These are phyloP conservation scores for Carallia brachiata DNA, from an alignment of 345 rosid species.

Conservation along the genomic window DNA sequence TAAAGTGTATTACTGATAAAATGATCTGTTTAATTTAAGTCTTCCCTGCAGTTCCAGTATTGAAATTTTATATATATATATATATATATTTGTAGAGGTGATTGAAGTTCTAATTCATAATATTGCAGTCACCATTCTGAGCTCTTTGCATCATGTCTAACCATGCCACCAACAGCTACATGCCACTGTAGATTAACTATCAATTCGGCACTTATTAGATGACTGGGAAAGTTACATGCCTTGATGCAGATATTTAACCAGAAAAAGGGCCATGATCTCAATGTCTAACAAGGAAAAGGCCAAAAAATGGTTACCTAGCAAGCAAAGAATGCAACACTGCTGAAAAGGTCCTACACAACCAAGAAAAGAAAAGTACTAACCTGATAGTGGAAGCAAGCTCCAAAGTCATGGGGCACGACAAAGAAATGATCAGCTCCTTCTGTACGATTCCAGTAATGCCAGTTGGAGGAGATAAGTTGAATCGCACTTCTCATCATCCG, in stretches of 20 bases:
- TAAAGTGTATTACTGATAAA: too few relatives aligned
- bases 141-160: not conserved
- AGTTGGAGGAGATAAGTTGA: conserved; percentile 71
- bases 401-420: conserved; percentile 93
- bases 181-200: not conserved
- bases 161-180: not conserved
- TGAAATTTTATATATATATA: too few relatives aligned
- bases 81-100: too few relatives aligned
- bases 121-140: not conserved
- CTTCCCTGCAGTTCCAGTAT: too few relatives aligned
- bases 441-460: conserved; percentile 94
- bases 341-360: conserved; percentile 8
- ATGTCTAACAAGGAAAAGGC: not conserved
- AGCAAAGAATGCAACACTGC: not conserved
- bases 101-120: too few relatives aligned
- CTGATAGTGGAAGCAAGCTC: conserved; percentile 96
- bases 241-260: not conserved
- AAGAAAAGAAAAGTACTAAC: conserved; percentile 17
- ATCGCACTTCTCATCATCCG: conserved; percentile 93
- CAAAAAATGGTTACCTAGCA: not conserved
- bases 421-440: conserved; percentile 98
- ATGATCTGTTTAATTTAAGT: too few relatives aligned
- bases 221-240: not conserved
- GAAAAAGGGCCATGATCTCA: not conserved
- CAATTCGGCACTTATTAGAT: not conserved